Evolutionary conservation across 306 rosid species (phyloP).

Genomic region (Datisca glomerata): DNA sequence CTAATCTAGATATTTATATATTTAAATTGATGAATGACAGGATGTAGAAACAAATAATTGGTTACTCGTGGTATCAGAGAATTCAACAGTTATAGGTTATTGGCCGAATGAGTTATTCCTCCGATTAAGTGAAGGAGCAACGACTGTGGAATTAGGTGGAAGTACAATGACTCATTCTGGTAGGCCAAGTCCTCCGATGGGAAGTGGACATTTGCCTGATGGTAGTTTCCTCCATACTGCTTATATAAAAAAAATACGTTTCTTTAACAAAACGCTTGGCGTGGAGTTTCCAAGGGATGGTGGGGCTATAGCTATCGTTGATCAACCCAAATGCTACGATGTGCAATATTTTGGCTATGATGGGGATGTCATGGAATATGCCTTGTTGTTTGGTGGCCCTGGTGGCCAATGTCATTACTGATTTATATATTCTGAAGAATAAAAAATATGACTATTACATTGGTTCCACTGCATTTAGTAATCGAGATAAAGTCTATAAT

Average conservation of each 20-base stretch:
- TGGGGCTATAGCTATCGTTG: background rate
- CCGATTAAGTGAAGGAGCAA: background rate
- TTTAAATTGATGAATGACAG: too few species aligned
- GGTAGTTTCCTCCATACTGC: background rate
- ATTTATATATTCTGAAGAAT: too few species aligned
- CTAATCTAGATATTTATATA: too few species aligned
- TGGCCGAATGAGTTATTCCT: background rate
- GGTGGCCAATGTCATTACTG: background rate
- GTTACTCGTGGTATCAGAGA: background rate
- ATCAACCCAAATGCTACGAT: background rate
- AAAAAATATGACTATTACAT: too few species aligned
- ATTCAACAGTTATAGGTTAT: background rate
- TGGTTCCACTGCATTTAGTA: too few species aligned
- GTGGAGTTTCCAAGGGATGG: too few species aligned
- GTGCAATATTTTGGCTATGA: background rate
- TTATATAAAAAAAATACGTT: background rate
- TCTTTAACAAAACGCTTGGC: background rate
- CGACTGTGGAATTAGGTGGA: background rate
- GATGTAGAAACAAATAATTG: background rate
- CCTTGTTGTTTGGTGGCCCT: background rate
- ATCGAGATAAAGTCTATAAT: too few species aligned
- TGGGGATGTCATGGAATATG: background rate
- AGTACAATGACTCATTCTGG: background rate
- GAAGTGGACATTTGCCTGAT: background rate
- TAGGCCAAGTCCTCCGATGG: background rate